These are phyloP conservation scores for Beta macrorhiza DNA, from an alignment of 179 eudicot genomes.

Conservation along the genomic window DNA sequence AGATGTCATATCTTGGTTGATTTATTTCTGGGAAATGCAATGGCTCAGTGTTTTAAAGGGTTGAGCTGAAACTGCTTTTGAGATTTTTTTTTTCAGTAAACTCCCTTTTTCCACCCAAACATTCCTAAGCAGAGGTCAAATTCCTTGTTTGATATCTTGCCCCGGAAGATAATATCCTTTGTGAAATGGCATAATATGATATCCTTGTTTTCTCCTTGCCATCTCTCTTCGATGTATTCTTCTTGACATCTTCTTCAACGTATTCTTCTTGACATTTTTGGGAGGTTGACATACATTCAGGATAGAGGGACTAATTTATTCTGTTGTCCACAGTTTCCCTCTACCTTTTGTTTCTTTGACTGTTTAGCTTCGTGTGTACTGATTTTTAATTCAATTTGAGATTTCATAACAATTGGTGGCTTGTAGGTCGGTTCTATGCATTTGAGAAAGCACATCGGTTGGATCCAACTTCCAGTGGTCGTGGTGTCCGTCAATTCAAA, in stretches of 20 bases:
- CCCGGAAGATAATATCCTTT: neutral
- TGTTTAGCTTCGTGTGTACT: neutral
- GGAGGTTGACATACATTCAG: neutral
- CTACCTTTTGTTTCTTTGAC: neutral
- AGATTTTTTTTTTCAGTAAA: no score
- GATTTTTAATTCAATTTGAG: neutral
- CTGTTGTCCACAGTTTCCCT: neutral
- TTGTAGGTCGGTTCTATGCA: conserved; percentile 93
- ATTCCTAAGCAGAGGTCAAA: neutral
- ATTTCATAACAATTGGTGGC: conserved; percentile 21
- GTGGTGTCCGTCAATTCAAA: conserved; percentile 98
- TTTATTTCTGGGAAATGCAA: neutral
- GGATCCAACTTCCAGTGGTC: conserved; percentile 97
- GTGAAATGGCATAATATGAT: neutral
- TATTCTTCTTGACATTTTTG: neutral
- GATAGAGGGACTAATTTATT: neutral
- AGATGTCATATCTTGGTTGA: neutral
- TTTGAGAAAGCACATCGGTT: conserved; percentile 94
- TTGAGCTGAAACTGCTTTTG: neutral
- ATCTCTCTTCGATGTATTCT: neutral
- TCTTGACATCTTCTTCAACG: no score
- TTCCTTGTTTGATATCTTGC: neutral
- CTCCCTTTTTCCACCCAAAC: neutral
- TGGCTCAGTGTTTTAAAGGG: neutral
- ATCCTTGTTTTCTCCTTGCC: neutral